Evolutionary conservation across 2,329 filamentous ascomycete genomes (phyloP), one percentile per base, ranked within the genome.

Genomic region (Aspergillus sp.): DNA sequence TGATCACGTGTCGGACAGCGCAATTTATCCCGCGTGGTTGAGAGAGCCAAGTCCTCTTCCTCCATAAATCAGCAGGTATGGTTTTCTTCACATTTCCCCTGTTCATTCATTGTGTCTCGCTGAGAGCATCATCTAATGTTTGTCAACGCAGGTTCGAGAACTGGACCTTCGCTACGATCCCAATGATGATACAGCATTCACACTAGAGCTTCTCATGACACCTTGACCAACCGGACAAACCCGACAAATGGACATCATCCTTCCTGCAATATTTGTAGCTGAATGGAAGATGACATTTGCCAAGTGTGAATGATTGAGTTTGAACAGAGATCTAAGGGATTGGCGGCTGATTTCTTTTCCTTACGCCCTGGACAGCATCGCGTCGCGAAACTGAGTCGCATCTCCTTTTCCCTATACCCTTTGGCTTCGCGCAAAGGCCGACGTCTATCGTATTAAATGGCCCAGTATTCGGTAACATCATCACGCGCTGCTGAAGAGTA

Each of bases 301-400:
- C 54, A 59, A 55, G 55, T 53, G 66, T 71, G 70, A 55, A 65
- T 78, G 76, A 78, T 69, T 76, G 76, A 76, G 67, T 68, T 12
- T 70, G 76, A 79, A 79, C 76, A 78, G 76, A 79, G 68, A 79
- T 79, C 76, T 73, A 65, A 78, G 76, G 71, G 76, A 74, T 65
- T 62, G 41, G 32, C 26, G 43, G 12, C 18, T 48, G 15, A 44
- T 11, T 30, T 36, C 8, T 17, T 20, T 43, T 42, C 34, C n/a
- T n/a, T n/a, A 9, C 22, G 18, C 34, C 12, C n/a, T 20, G 12
- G 38, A 13, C 34, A 41, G 13, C 24, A 18, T 5, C 26, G 15
- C 15, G 20, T 5, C 48, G 36, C 22, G 43, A 30, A 30, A n/a
- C 24, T 43, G 41, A 36, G 34, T n/a, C 13, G 13, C 34, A n/a